Base-by-base conservation (phyloP, 768 basidiomycete genomes). In the Lentinula edodes region DNA sequence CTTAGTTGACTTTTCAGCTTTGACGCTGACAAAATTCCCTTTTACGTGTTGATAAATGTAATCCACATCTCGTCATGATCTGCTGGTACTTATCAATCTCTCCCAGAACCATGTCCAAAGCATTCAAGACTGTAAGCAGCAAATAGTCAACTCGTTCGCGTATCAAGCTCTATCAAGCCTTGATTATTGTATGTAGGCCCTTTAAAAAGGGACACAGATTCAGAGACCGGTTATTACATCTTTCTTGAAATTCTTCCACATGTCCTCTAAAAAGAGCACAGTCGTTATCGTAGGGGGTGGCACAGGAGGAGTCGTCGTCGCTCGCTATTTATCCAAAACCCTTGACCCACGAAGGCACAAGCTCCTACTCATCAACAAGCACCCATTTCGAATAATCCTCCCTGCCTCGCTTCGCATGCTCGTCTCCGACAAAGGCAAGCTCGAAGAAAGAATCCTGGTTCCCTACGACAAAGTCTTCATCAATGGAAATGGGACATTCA, bases 281-380 rank as follows among this genome's bases (percentile, higher is more conserved):
- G 63, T 77, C 64, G 74, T 88, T 38, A 72, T 88, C 64, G 72
- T 87, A 58, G 84, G 86, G 43, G 88, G 84, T 34, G 88, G 84
- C 56, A 74, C 71, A 23, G 79, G 77, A 1, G 87, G 88, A 13
- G 71, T 74, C 32, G 64, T 74, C 13, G 64, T 80, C 57, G 80
- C 78, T 3, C 77, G 78, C 32, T 69, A 68, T 2, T 82, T 90
- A 60, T 80, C 84, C 4, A 78, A 76, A 52, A 23, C 63, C n/a
- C 78, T 89, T 63, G 76, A 84, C 68, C 60, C 78, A 0, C 67
- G 72, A 8, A 76, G 75, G 38, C 78, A 82, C 71, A 76, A 78
- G 62, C 68, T 90, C 61, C 71, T 83, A 60, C 78, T 90, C 63
- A 73, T 91, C 64, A 80, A 76, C 50, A 68, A 80, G 0, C 79